Percentiles rank a stretch among this genome's conserved stretches.
These are phyloP conservation scores for Solanum sejunctum DNA, from an alignment of 257 asterid species.

Conservation along the genomic window DNA sequence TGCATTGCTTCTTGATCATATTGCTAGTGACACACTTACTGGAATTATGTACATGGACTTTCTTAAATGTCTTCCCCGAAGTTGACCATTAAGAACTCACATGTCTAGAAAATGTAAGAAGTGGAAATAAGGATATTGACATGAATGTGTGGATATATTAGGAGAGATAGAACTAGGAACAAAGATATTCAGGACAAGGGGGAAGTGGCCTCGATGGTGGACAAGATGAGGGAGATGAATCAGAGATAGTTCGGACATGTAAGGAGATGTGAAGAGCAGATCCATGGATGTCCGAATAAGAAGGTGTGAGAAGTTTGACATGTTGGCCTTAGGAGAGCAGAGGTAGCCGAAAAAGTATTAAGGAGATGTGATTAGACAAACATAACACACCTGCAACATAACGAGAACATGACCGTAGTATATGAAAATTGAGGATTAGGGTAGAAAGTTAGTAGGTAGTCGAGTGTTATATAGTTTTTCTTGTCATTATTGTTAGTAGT, in stretches of 20 bases:
- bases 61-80: neutral
- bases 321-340: neutral
- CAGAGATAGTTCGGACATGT: neutral
- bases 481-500: neutral
- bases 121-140: neutral
- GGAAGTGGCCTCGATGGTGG: neutral
- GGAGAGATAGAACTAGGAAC: neutral
- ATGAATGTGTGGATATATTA: too few relatives aligned
- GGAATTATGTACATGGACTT: neutral
- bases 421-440: neutral
- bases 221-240: neutral
- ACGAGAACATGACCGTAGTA: neutral
- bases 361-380: neutral
- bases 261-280: neutral
- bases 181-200: neutral
- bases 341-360: neutral
- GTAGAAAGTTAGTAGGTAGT: neutral
- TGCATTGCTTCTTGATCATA: neutral
- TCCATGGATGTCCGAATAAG: neutral
- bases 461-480: neutral
- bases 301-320: neutral
- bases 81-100: neutral
- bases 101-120: neutral
- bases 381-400: neutral
- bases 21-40: neutral